Base-by-base conservation (phyloP, 148 eudicot species). In the Talinum fruticosum region DNA sequence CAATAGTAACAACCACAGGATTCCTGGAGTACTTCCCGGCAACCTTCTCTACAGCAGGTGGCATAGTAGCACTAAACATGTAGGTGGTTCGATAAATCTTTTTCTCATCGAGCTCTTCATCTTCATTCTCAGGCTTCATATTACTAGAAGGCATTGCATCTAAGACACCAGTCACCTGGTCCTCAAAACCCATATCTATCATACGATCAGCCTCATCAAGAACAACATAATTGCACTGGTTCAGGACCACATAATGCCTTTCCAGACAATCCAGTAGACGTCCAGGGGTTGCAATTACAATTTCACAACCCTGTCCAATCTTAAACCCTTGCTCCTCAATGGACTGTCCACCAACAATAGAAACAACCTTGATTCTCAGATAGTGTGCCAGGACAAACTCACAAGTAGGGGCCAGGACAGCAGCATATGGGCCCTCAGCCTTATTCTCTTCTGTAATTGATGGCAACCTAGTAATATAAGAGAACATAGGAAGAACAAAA, bases 111-210 rank as follows among this genome's bases (percentile, higher is more conserved):
- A 93, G 90, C 87, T 91, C 93, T 74, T 93, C 96, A 34, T 91
- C 97, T 78, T 91, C 96, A 67, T 89, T 91, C 81, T 89, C 96
- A 1, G 92, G 97, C 81, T 93, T 93, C 78, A 91, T 66, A 64
- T 93, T 93, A 74, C 92, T 91, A 10, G 93, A 93, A 77, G 96
- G 92, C 96, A 93, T 93, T 21, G 96, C 97, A 66, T 93, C 96
- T 49, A 91, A 64, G 34, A 93, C 96, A 69, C 90, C 93, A 33
- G 83, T 81, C 68, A 93, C 96, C 80, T 93, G 97, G 0, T 88
- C 92, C 79, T 88, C 93, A 73, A 93, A 93, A 78, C 97, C 97
- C 97, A 93, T 89, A 69, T 93, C 93, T 62, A 91, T 93, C 96
- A 93, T 93, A 10, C 92, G 85, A 79, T 91, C 97, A 54, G 96